Evolutionary conservation across 768 basidiomycete genomes (phyloP), one percentile per base, ranked within the genome.

Genomic region (Rhizopogon rudus): DNA sequence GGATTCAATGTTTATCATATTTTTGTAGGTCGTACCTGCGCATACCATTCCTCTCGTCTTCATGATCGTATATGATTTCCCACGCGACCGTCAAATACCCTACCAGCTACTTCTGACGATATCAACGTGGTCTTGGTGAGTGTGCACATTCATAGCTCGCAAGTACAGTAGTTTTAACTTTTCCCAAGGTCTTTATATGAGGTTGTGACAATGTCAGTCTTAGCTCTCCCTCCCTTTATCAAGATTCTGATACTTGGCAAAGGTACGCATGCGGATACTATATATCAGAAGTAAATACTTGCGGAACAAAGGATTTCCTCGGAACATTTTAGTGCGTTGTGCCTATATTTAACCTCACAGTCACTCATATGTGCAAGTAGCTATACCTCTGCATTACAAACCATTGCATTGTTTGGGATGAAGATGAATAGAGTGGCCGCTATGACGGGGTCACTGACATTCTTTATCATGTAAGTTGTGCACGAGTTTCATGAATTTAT

Each of bases 31-130:
- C 60, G 78, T 82, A 3, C 83, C 88, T 2, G 67, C 71, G 3
- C 66, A 88, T 50, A 86, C 80, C 29, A 66, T 91, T 20, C 87
- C 86, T 1, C 71, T 91, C 37, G 65, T 83, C 73, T 78, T 67
- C 50, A 77, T 90, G 75, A 79, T 91, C 54, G 73, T 86, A 53
- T 86, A 80, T 63, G 85, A 93, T 73, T 84, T 82, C 75, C 90
- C 89, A 2, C 76, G 86, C 42, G 80, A 85, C 57, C 76, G 80
- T 17, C 73, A 74, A 13, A 67, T 72, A 29, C 66, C 79, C 5
- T 91, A 89, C 67, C 91, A 92, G 69, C 48, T 74, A n/a, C 73
- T 80, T 44, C 70, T 90, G 16, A 68, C 76, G 3, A 66, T 78
- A 46, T 78, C 86, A 2, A 77, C 82, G 16, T 89, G 87, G 86